phyloP scores from a whole-genome alignment of 208 protist genomes.

The Leishmania major region DNA sequence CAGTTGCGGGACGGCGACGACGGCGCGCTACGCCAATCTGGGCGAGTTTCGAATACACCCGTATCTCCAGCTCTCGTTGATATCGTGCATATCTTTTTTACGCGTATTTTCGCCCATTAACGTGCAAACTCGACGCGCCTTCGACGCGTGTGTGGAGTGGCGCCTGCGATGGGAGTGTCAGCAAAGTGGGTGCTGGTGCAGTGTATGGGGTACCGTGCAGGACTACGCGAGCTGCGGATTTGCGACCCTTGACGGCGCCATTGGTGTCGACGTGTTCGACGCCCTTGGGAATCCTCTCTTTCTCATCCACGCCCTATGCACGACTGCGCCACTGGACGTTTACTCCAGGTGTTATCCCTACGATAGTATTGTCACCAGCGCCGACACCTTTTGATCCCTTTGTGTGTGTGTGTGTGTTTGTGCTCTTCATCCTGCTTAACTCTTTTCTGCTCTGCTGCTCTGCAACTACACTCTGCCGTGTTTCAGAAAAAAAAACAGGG shows the following conservation, averaged over 20 bases:
- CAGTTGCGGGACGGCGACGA: background rate
- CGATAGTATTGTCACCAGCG: conserved; percentile 20
- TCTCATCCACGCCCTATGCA: conserved; percentile 55
- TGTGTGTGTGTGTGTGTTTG: background rate
- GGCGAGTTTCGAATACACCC: background rate
- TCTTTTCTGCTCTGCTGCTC: background rate
- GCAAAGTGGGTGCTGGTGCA: conserved; percentile 60
- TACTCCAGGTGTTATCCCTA: conserved; percentile 50
- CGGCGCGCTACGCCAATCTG: conserved; percentile 13
- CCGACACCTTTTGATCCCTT: background rate
- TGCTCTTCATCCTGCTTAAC: background rate
- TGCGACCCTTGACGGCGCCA: conserved; percentile 37
- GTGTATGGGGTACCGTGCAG: conserved; percentile 59
- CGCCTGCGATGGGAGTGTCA: conserved; percentile 48
- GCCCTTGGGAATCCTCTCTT: conserved; percentile 49
- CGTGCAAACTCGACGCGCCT: conserved; percentile 41
- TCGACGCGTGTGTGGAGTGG: conserved; percentile 34
- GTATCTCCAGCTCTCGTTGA: background rate
- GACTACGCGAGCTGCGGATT: conserved; percentile 49
- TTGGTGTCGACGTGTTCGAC: conserved; percentile 67
- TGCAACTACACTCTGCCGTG: background rate
- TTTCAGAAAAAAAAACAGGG: background rate
- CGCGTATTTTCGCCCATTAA: conserved; percentile 57
- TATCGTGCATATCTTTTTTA: conserved; percentile 35
- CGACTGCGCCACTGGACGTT: conserved; percentile 32